Evolutionary conservation across 345 rosid species (phyloP), one percentile per base, ranked within the genome.

Genomic region (Salix brachista): DNA sequence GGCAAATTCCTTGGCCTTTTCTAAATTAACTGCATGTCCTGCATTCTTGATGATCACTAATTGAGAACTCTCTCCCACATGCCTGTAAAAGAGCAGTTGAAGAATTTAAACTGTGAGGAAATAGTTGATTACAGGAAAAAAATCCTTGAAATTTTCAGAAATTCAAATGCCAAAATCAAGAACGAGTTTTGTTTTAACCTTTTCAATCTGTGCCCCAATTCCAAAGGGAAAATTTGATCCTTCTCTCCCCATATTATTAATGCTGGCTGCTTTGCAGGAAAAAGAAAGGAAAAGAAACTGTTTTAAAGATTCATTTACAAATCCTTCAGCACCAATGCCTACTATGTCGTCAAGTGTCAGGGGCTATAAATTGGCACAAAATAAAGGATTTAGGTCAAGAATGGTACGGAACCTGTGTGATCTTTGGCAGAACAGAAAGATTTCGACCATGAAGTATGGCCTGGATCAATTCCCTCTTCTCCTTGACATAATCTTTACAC

Each of bases 161-260:
- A 14, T 21, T 25, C 8, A 16, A 41, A n/a, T 6, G 23, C 3
- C 23, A 9, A 21, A 25, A 41, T 25, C 23, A 50, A 54, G 1
- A 4, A 8, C 8, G 67, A 36, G 36, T 44, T 62, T 13, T 19
- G 14, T 16, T 19, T 12, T 6, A 26, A 88, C 91, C 90, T 84
- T 77, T 81, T 72, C 14, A 90, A 80, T 79, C 91, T 86, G 78
- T 87, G 62, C 23, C 88, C 91, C 14, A 90, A 21, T 73, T 90
- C 90, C 72, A 87, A 0, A 13, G 92, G 92, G 41, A 90, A 90
- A 36, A 88, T 87, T 61, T 87, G 88, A 81, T 90, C 92, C 56
- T 86, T 73, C 71, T 88, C 89, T 78, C 90, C 90, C 92, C 92
- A 88, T 8, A 90, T 76, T 62, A 87, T 83, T 42, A 90, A 70